Evolutionary conservation across 345 rosid species (phyloP).

Genomic region (Eucalyptus cladocalyx): DNA sequence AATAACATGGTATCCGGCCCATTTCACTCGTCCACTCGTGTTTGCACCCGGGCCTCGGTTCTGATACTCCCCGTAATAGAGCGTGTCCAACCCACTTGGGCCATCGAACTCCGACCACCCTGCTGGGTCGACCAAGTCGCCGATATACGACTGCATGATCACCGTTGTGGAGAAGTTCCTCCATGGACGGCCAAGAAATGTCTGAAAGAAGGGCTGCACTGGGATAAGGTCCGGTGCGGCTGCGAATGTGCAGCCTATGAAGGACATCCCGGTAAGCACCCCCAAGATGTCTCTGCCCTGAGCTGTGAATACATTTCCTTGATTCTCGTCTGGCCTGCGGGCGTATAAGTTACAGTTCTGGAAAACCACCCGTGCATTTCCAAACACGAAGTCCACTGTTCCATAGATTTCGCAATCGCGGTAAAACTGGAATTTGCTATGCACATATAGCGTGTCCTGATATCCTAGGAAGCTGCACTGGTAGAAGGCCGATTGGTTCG

Average conservation of each 20-base stretch:
- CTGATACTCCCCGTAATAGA: slow-evolving; percentile 70
- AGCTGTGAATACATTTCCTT: background rate
- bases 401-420: background rate
- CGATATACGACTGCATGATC: slow-evolving; percentile 27
- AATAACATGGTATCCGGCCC: slow-evolving; percentile 48
- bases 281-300: background rate
- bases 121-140: slow-evolving; percentile 34
- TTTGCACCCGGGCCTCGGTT: slow-evolving; percentile 56
- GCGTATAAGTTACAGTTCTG: background rate
- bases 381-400: no score
- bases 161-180: slow-evolving; percentile 56
- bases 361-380: background rate
- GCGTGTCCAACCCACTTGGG: slow-evolving; percentile 25
- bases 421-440: no score
- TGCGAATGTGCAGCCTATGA: slow-evolving; percentile 36
- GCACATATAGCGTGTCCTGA: no score
- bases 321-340: background rate
- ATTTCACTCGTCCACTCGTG: slow-evolving; percentile 43
- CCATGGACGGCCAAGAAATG: slow-evolving; percentile 72
- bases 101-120: slow-evolving; percentile 66
- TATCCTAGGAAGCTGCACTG: no score
- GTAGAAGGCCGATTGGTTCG: no score
- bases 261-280: slow-evolving; percentile 35
- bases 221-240: slow-evolving; percentile 53
- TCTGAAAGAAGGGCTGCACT: slow-evolving; percentile 15